Evolutionary conservation across 495 filamentous ascomycete genomes (phyloP).

Genomic region (Aspergillus bertholletiae): DNA sequence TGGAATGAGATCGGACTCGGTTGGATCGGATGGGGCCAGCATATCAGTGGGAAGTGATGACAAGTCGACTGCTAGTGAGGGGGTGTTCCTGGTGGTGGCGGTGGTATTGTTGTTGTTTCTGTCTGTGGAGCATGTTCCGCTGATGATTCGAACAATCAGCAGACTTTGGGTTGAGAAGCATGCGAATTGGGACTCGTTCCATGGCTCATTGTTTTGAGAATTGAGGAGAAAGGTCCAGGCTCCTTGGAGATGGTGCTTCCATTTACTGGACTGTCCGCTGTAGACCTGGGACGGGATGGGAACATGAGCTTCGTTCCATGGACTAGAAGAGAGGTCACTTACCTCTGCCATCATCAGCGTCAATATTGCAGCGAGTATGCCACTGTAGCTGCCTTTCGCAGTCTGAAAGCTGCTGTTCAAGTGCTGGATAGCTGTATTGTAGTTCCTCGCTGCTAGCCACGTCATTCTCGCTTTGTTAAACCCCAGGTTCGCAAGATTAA

Average conservation of each 20-base stretch:
- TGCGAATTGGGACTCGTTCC: conserved; percentile 12
- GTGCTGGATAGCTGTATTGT: conserved; percentile 4
- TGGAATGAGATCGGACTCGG: not conserved
- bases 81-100: not conserved
- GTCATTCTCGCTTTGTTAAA: conserved; percentile 3
- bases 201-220: conserved; percentile 3
- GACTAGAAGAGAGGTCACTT: not conserved
- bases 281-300: conserved; percentile 8
- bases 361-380: conserved; percentile 10
- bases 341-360: conserved; percentile 18
- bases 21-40: not conserved
- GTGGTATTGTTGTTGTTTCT: too few relatives aligned
- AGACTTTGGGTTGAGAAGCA: conserved; percentile 13
- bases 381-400: conserved; percentile 5
- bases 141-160: conserved; percentile 13
- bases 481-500: conserved; percentile 11
- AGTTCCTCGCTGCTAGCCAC: not conserved
- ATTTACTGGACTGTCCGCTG: conserved; percentile 12
- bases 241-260: conserved; percentile 10
- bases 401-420: not conserved
- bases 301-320: not conserved
- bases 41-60: not conserved
- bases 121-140: conserved; percentile 9
- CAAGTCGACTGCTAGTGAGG: not conserved
- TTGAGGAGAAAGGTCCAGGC: conserved; percentile 9